Conservation (phyloP, 208 protist species). For the Balamuthia mandrillaris region DNA sequence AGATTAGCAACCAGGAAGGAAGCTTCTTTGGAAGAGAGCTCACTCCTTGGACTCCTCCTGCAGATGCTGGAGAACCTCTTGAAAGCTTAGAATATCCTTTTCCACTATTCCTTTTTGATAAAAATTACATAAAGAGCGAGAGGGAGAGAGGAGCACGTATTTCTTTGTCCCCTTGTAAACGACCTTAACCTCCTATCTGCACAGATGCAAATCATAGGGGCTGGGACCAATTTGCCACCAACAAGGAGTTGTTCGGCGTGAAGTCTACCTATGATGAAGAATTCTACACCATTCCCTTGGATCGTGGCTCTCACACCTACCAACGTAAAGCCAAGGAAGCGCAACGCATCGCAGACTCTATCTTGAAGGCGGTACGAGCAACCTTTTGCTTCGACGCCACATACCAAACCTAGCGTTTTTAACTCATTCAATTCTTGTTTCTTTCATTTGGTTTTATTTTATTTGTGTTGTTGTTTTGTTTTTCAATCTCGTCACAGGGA, state of each 20-base stretch:
- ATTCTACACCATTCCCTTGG: neutral
- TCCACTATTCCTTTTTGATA: no score
- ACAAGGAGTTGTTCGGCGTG: conserved; percentile 14
- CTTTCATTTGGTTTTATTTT: neutral
- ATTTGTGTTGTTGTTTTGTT: neutral
- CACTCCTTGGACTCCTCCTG: neutral
- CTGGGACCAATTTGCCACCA: conserved; percentile 14
- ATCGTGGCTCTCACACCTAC: no score
- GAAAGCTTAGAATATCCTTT: neutral
- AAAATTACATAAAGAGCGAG: no score
- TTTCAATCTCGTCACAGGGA: neutral
- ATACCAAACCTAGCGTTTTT: neutral
- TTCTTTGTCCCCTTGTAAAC: no score
- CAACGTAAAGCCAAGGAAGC: no score
- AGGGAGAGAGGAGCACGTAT: no score
- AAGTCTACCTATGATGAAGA: conserved; percentile 1
- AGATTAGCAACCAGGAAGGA: conserved; percentile 3
- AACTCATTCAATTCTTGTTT: neutral
- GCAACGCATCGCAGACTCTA: no score
- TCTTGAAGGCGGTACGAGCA: neutral
- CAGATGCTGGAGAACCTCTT: neutral
- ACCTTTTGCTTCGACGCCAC: neutral
- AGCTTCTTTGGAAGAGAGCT: conserved; percentile 2
- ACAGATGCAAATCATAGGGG: neutral
- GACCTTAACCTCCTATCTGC: neutral